Percentiles rank a stretch among this genome's conserved stretches.
These are phyloP conservation scores for Globisporangium radiosum DNA, from an alignment of 352 stramenopile species.

Conservation along the genomic window DNA sequence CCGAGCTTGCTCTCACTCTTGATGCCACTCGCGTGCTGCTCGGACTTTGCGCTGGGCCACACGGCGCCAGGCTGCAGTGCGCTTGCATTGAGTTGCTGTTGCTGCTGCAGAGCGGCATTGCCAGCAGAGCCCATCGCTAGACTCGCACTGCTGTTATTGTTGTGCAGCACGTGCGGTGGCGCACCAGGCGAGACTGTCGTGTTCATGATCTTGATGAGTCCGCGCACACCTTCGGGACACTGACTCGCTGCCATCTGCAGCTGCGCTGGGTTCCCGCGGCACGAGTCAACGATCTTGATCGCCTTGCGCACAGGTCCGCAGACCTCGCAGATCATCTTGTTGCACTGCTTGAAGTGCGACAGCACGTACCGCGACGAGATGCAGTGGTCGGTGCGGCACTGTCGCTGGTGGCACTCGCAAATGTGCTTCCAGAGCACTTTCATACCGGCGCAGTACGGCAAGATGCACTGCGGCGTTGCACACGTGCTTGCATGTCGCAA, in stretches of 20 bases:
- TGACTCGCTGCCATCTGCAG: slow-evolving; percentile 65
- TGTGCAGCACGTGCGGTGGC: slow-evolving; percentile 4
- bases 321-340: slow-evolving; percentile 89
- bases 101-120: background rate
- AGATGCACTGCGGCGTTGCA: slow-evolving; percentile 48
- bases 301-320: slow-evolving; percentile 81
- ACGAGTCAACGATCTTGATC: slow-evolving; percentile 86
- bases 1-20: slow-evolving; percentile 14
- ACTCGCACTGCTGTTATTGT: slow-evolving; percentile 18
- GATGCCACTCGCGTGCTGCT: slow-evolving; percentile 6
- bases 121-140: background rate
- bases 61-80: slow-evolving; percentile 3
- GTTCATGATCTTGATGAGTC: slow-evolving; percentile 88
- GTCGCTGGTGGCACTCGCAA: slow-evolving; percentile 83
- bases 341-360: slow-evolving; percentile 89
- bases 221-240: slow-evolving; percentile 66
- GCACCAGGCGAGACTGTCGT: slow-evolving; percentile 32
- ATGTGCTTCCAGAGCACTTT: slow-evolving; percentile 90
- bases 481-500: slow-evolving; percentile 83
- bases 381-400: slow-evolving; percentile 83
- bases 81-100: slow-evolving; percentile 3
- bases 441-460: slow-evolving; percentile 85
- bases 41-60: slow-evolving; percentile 3
- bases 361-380: slow-evolving; percentile 86
- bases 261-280: slow-evolving; percentile 62